Evolutionary conservation across 2,329 filamentous ascomycete genomes (phyloP), one percentile per base, ranked within the genome.

Genomic region (Fusarium tricinctum): DNA sequence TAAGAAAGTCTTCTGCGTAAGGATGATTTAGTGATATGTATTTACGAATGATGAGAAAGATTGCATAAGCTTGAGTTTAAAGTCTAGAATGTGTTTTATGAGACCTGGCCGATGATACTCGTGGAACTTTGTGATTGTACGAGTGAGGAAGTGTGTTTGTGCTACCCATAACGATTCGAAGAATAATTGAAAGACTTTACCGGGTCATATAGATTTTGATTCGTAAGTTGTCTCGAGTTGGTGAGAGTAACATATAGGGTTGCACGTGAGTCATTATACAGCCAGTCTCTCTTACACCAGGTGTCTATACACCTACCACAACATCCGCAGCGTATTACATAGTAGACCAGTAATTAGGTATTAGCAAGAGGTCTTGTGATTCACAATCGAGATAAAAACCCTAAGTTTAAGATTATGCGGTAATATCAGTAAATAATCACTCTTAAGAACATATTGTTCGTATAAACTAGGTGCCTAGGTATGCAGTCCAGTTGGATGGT

Each of bases 1-100:
- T 82, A 72, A 59, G 30, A 30, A 26, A 38, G 17, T 20, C 28
- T 9, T 9, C 10, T 22, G 13, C 12, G 30, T 19, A 9, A 28
- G 39, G n/a, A 57, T 9, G 32, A 39, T 10, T n/a, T 35, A 26
- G 14, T 56, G 22, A 28, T 22, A 53, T 53, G 40, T 44, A 51
- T 62, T 50, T 53, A 66, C 44, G 60, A 54, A 39, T 45, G 51
- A 69, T 62, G 42, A 44, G 19, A 38, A 19, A n/a, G 39, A 20
- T 20, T 45, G 32, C 26, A 28, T 43, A 15, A 19, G 28, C 17
- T 43, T 43, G 20, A 10, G 17, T n/a, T 26, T 14, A 8, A n/a
- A n/a, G 22, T 26, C 8, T 26, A 42, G 28, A 47, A 50, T 26
- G 19, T 28, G 38, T 13, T n/a, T 46, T 3, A 23, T 15, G 30